Evolutionary conservation across 139 green algal genomes (phyloP).

Genomic region (Yamagishiella unicocca): DNA sequence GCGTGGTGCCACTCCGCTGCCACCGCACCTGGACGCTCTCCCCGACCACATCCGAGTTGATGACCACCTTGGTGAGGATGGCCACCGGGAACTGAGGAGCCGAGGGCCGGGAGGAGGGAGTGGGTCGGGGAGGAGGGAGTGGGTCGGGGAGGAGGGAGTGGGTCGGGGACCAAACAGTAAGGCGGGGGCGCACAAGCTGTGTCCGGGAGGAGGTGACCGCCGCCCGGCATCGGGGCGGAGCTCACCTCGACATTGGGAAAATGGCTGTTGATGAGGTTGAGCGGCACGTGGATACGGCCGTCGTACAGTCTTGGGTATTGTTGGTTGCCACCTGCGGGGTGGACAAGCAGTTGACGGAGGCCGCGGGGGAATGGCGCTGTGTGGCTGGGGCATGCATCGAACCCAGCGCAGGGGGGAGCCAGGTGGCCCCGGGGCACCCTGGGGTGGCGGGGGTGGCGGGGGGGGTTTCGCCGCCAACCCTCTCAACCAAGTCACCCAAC

Average conservation of each 20-base stretch:
- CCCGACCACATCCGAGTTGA: constrained; percentile 39
- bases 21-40: constrained; percentile 29
- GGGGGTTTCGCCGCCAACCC: too few species aligned
- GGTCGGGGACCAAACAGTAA: neutral
- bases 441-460: too few species aligned
- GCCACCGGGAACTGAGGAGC: constrained; percentile 27
- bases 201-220: too few species aligned
- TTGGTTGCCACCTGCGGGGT: neutral
- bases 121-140: neutral
- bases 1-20: too few species aligned
- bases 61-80: constrained; percentile 16
- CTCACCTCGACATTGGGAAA: constrained; percentile 12
- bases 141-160: neutral
- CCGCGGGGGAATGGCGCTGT: too few species aligned
- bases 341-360: neutral
- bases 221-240: too few species aligned
- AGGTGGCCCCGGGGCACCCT: too few species aligned
- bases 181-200: neutral
- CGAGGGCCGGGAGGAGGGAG: neutral
- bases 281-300: constrained; percentile 57
- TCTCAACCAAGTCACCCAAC: neutral
- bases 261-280: constrained; percentile 31
- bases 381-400: too few species aligned
- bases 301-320: constrained; percentile 55
- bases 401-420: too few species aligned